phyloP scores from a whole-genome alignment of 2,329 filamentous ascomycete species.

The Aspergillus sp. region DNA sequence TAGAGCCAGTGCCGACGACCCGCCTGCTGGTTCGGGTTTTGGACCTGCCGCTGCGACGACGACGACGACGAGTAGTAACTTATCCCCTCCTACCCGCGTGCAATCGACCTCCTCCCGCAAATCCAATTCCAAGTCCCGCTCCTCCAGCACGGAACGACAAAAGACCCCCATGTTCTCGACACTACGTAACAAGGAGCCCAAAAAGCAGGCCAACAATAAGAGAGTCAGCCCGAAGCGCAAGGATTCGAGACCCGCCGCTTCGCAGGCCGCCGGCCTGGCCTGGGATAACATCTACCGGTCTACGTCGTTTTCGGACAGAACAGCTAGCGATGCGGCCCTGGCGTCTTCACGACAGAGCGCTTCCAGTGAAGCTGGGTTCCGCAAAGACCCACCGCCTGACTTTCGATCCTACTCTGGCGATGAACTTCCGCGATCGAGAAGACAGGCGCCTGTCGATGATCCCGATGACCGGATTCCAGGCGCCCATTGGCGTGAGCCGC shows the following conservation, averaged over 20 bases:
- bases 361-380: constrained; percentile 18
- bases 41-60: not conserved
- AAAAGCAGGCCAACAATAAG: constrained; percentile 34
- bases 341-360: constrained; percentile 22
- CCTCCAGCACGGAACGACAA: constrained; percentile 56
- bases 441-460: constrained; percentile 6
- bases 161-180: constrained; percentile 46
- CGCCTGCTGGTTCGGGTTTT: too few species aligned
- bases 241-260: constrained; percentile 47
- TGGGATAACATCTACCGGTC: constrained; percentile 40
- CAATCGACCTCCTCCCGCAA: constrained; percentile 26
- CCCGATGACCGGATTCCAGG: not conserved
- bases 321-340: constrained; percentile 20
- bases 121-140: constrained; percentile 45
- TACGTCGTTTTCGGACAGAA: constrained; percentile 18
- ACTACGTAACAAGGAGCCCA: constrained; percentile 41
- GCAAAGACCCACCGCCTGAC: constrained; percentile 15
- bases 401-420: constrained; percentile 15
- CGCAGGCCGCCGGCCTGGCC: constrained; percentile 56
- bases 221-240: constrained; percentile 23
- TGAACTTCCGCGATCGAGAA: constrained; percentile 8
- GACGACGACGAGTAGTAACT: constrained; percentile 5
- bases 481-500: constrained; percentile 3
- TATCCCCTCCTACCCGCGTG: constrained; percentile 15
- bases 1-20: constrained; percentile 14